Percentiles rank a stretch among this genome's conserved stretches.
phyloP scores from a whole-genome alignment of 2,329 filamentous ascomycete genomes.

The Monilinia fructicola region DNA sequence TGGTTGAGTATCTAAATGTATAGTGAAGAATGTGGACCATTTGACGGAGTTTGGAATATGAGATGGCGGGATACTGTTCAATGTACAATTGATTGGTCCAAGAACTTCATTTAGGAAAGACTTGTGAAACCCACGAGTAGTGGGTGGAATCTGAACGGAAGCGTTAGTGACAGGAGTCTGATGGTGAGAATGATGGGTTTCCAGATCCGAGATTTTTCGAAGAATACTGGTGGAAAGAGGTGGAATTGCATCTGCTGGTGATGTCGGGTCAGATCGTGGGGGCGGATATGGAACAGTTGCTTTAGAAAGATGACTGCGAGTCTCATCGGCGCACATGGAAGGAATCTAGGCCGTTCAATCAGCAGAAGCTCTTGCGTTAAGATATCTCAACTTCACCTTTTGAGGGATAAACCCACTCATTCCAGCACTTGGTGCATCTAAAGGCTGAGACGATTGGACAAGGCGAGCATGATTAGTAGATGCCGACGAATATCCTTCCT shows the following conservation, averaged over 20 bases:
- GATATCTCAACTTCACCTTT: not conserved
- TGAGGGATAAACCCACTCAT: not conserved
- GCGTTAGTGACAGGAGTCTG: not conserved
- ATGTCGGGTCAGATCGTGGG: too few relatives aligned
- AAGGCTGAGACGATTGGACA: not conserved
- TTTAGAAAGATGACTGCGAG: not conserved
- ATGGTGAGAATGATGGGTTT: not conserved
- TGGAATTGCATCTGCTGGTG: not conserved
- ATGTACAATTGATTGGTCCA: not conserved
- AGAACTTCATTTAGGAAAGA: not conserved
- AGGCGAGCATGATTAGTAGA: not conserved
- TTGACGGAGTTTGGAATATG: not conserved
- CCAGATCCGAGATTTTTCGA: not conserved
- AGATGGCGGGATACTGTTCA: not conserved
- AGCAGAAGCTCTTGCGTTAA: not conserved
- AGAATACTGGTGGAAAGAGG: not conserved
- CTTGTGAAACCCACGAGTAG: not conserved
- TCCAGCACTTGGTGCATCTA: too few relatives aligned
- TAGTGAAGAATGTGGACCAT: not conserved
- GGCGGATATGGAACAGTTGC: too few relatives aligned
- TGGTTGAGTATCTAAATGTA: constrained; percentile 2
- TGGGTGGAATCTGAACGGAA: constrained; percentile 1
- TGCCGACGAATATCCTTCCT: not conserved
- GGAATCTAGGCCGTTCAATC: not conserved
- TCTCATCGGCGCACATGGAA: not conserved